Evolutionary conservation across 1,139 yeast species (phyloP).

Genomic region (Debaryomycetaceae sp.): DNA sequence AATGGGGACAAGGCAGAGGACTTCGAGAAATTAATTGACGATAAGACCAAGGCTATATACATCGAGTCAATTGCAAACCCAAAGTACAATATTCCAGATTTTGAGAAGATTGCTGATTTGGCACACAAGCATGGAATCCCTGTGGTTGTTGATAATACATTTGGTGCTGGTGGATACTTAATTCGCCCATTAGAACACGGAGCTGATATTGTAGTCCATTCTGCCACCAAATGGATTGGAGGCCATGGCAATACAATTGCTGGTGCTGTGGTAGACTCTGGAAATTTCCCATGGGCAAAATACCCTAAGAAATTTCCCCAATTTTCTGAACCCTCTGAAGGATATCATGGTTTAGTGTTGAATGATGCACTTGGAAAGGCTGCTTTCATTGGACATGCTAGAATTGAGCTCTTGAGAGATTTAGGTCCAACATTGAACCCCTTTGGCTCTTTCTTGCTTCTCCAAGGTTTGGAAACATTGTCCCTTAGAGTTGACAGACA

Average conservation of each 20-base stretch:
- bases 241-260: constrained; percentile 97
- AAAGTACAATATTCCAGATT: constrained; percentile 87
- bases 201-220: constrained; percentile 81
- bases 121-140: constrained; percentile 92
- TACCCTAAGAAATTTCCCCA: constrained; percentile 89
- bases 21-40: constrained; percentile 72
- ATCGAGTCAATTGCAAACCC: constrained; percentile 95
- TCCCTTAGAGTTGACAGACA: constrained; percentile 94
- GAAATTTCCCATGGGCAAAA: constrained; percentile 87
- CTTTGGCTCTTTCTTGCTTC: constrained; percentile 76
- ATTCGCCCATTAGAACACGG: constrained; percentile 85
- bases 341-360: constrained; percentile 85
- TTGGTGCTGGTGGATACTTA: constrained; percentile 94
- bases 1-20: constrained; percentile 71
- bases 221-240: constrained; percentile 98
- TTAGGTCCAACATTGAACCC: constrained; percentile 90
- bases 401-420: constrained; percentile 88
- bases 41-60: constrained; percentile 83
- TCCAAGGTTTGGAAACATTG: constrained; percentile 92
- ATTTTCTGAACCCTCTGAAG: constrained; percentile 84
- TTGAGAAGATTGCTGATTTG: constrained; percentile 67
- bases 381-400: constrained; percentile 77
- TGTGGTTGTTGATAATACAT: constrained; percentile 93
- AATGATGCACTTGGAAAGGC: constrained; percentile 77
- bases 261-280: constrained; percentile 86